Evolutionary conservation across 768 basidiomycete species (phyloP), one percentile per base, ranked within the genome.

Genomic region (Lanmaoa rubissima): DNA sequence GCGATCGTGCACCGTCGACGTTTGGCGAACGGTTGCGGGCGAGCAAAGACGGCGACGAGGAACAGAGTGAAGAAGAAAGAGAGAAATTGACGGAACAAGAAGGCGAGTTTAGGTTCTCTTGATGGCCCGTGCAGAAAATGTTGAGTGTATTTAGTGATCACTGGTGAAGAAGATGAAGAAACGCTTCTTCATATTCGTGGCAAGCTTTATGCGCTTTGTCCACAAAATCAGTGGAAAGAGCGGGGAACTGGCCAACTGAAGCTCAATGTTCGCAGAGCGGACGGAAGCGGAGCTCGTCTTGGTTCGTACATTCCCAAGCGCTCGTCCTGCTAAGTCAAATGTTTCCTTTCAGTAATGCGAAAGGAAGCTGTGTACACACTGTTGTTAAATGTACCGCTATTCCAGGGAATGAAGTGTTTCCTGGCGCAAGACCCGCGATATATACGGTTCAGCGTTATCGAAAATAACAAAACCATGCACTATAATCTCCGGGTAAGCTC

Each of bases 111-210:
- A 16, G 40, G 28, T 31, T 14, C 28, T 28, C 11, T 43, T 31
- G n/a, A 43, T 53, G 46, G 2, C 0, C 1, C 1, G 32, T 36
- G 19, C 47, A 16, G 34, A 14, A 19, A 24, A 28, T 46, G 54
- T 21, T 61, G 53, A 60, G 17, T 28, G 28, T 16, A 35, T 61
- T 17, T 59, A 90, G 88, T 88, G 38, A 70, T 79, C 44, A 92
- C 90, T 3, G 90, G 90, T 10, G 90, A 92, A 71, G 90, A 92
- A 68, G 88, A 90, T 21, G 90, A 92, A 64, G 81, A 87, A 53
- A 90, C 87, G 7, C 71, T 90, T 47, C 82, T 84, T 69, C 87
- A 88, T 73, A 85, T 87, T 17, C 82, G 90, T 54, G 89, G 87
- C 48, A 92, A 92, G 73, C 72, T 92, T 21, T 92, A 82, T 67